phyloP scores from a whole-genome alignment of 1,284 basidiomycete species.

The Sutorius eximius region DNA sequence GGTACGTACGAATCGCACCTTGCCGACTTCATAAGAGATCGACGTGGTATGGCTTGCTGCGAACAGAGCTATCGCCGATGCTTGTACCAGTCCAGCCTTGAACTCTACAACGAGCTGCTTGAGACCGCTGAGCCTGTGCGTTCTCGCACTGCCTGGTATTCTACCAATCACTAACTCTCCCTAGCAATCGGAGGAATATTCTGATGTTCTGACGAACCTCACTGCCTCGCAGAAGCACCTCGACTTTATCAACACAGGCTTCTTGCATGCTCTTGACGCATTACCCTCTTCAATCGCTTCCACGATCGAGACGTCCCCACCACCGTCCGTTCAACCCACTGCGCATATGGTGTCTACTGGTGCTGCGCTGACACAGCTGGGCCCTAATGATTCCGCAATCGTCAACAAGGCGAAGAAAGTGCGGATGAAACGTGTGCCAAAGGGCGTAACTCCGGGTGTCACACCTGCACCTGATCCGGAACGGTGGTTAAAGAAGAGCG shows the following conservation, averaged over 20 bases:
- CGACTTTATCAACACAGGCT: slow-evolving; percentile 75
- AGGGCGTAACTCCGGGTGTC: slow-evolving; percentile 69
- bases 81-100: slow-evolving; percentile 67
- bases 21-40: slow-evolving; percentile 21
- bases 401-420: slow-evolving; percentile 47
- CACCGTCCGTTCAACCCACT: slow-evolving; percentile 47
- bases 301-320: slow-evolving; percentile 60
- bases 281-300: slow-evolving; percentile 52
- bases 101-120: slow-evolving; percentile 76
- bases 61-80: slow-evolving; percentile 74
- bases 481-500: slow-evolving; percentile 80
- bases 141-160: slow-evolving; percentile 16
- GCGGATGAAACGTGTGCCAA: slow-evolving; percentile 66
- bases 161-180: slow-evolving; percentile 10
- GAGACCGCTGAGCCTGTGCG: slow-evolving; percentile 72
- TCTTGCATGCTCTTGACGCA: slow-evolving; percentile 59
- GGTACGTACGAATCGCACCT: slow-evolving; percentile 45
- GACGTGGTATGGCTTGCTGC: slow-evolving; percentile 11
- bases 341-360: slow-evolving; percentile 33
- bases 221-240: slow-evolving; percentile 76
- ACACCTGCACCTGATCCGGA: slow-evolving; percentile 79
- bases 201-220: slow-evolving; percentile 82
- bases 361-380: slow-evolving; percentile 30
- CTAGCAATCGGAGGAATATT: slow-evolving; percentile 82
- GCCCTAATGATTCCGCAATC: slow-evolving; percentile 28